Conservation (phyloP, 2,329 filamentous ascomycete species). For the Tolypocladium tundrense region DNA sequence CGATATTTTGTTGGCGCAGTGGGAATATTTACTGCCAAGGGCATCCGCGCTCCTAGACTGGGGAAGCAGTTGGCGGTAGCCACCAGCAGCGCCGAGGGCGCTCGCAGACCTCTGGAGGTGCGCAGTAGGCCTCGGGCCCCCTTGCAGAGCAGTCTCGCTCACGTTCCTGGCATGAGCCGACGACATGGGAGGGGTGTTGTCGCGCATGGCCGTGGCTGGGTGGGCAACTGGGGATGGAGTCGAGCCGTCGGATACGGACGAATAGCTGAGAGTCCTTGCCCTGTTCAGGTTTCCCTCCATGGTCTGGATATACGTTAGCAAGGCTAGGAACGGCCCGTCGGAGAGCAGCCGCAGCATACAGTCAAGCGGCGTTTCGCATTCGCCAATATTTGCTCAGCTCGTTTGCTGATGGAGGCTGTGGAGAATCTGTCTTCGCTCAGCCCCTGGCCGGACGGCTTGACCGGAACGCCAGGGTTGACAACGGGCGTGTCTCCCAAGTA, state of each 20-base stretch:
- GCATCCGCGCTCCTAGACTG: conserved; percentile 34
- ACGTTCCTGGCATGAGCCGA: conserved; percentile 18
- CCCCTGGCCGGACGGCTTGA: conserved; percentile 7
- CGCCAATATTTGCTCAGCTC: conserved; percentile 82
- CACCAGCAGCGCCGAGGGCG: conserved; percentile 48
- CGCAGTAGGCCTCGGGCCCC: conserved; percentile 14
- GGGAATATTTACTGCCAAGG: conserved; percentile 17
- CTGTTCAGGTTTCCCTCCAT: conserved; percentile 88
- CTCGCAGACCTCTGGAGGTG: conserved; percentile 51
- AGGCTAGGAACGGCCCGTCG: neutral
- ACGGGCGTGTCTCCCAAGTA: conserved; percentile 36
- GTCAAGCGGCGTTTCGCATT: conserved; percentile 86
- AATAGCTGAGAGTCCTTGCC: conserved; percentile 54
- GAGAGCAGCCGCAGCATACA: conserved; percentile 39
- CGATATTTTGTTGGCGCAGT: conserved; percentile 24
- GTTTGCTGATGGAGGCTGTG: conserved; percentile 64
- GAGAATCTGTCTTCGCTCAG: conserved; percentile 51
- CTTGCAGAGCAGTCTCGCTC: conserved; percentile 19
- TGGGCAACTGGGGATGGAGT: conserved; percentile 36
- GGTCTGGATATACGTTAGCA: conserved; percentile 40
- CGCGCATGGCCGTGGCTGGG: conserved; percentile 12
- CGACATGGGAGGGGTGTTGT: conserved; percentile 7
- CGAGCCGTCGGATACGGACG: conserved; percentile 35
- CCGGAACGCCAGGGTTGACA: conserved; percentile 8
- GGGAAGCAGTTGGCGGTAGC: conserved; percentile 41